Evolutionary conservation across 2,329 filamentous ascomycete genomes (phyloP).

Genomic region (Keithomyces neogunnii): DNA sequence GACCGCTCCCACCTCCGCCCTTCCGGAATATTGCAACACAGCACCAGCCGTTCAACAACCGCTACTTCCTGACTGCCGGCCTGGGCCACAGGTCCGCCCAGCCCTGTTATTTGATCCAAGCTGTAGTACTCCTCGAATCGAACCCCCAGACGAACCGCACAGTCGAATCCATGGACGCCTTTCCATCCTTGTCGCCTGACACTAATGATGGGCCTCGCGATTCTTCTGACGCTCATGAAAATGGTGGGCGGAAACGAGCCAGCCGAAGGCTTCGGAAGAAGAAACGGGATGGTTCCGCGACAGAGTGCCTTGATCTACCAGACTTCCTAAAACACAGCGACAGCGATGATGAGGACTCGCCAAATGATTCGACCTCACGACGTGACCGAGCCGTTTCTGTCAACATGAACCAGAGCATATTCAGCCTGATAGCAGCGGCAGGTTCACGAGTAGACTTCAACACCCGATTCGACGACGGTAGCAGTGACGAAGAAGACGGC

Average conservation of each 20-base stretch:
- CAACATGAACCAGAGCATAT: conserved; percentile 91
- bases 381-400: conserved; percentile 43
- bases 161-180: conserved; percentile 1
- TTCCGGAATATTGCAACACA: neutral
- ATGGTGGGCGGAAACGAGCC: conserved; percentile 28
- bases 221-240: conserved; percentile 20
- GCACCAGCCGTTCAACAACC: neutral
- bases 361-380: conserved; percentile 29
- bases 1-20: neutral
- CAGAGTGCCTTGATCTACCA: conserved; percentile 36
- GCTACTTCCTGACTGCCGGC: neutral
- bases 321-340: conserved; percentile 43
- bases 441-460: conserved; percentile 77
- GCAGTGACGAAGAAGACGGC: conserved; percentile 74
- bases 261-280: conserved; percentile 37
- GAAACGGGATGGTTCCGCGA: conserved; percentile 27
- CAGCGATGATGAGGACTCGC: conserved; percentile 37
- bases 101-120: neutral
- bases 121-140: neutral
- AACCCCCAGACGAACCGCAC: neutral
- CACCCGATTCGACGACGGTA: conserved; percentile 68
- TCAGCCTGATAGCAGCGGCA: conserved; percentile 83
- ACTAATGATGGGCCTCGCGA: conserved; percentile 4
- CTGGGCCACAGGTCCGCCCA: neutral
- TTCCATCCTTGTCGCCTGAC: conserved; percentile 1